phyloP scores from a whole-genome alignment of 495 filamentous ascomycete genomes.

The Neurospora sp. region DNA sequence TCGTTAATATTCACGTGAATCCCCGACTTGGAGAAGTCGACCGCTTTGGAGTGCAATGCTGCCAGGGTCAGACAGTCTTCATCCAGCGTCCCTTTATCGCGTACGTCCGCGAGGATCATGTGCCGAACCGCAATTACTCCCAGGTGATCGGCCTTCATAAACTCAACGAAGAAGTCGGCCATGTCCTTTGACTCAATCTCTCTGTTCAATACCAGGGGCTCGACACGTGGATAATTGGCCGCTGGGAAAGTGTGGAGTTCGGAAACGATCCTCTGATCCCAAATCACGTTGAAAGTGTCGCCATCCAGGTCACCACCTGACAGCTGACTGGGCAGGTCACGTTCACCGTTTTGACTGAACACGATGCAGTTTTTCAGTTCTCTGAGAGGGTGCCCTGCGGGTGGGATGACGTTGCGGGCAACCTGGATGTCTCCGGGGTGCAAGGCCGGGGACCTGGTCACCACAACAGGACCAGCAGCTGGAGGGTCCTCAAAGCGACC shows the following conservation, averaged over 20 bases:
- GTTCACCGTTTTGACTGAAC: constrained; percentile 56
- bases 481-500: constrained; percentile 14
- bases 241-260: constrained; percentile 30
- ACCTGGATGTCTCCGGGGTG: constrained; percentile 74
- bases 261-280: constrained; percentile 41
- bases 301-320: constrained; percentile 79
- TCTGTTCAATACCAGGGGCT: constrained; percentile 45
- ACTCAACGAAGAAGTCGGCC: constrained; percentile 65
- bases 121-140: constrained; percentile 61
- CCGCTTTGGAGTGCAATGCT: constrained; percentile 61
- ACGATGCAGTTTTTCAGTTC: constrained; percentile 61
- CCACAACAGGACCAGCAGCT: constrained; percentile 23
- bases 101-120: constrained; percentile 53
- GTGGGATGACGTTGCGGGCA: constrained; percentile 40
- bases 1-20: constrained; percentile 44
- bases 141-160: constrained; percentile 67
- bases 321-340: constrained; percentile 67
- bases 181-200: constrained; percentile 51
- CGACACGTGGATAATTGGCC: constrained; percentile 55
- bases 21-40: constrained; percentile 78
- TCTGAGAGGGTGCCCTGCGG: constrained; percentile 48
- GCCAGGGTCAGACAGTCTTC: constrained; percentile 53
- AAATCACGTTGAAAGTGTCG: constrained; percentile 68
- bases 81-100: constrained; percentile 43
- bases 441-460: constrained; percentile 66